These are phyloP conservation scores for Phaseolus coccineus DNA, from an alignment of 331 rosid species.

Conservation along the genomic window DNA sequence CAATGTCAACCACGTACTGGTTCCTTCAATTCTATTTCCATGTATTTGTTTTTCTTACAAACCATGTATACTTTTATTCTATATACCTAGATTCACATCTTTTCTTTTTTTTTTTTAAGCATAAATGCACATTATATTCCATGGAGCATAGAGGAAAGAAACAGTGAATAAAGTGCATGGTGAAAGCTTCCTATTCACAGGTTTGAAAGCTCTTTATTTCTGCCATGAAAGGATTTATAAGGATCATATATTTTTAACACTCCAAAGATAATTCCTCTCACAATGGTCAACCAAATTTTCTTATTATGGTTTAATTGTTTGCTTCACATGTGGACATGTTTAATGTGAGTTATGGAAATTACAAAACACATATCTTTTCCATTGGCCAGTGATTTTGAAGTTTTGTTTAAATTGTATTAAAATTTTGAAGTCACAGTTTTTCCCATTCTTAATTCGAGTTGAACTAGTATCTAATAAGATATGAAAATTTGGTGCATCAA, in stretches of 20 bases:
- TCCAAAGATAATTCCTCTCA: no score
- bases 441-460: no score
- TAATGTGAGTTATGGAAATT: neutral
- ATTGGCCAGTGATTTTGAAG: no score
- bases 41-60: neutral
- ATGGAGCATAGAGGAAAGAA: neutral
- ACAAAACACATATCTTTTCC: neutral
- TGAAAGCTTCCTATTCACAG: conserved; percentile 39
- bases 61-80: neutral
- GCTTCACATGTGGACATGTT: neutral
- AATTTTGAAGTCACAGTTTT: no score
- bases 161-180: conserved; percentile 22
- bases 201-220: neutral
- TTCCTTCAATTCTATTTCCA: no score
- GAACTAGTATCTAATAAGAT: no score
- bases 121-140: conserved; percentile 40
- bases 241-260: no score
- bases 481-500: neutral
- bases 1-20: conserved; percentile 9
- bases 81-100: neutral
- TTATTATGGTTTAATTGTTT: no score
- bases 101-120: conserved; percentile 28
- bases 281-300: no score
- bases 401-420: no score
- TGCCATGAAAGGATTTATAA: no score